Evolutionary conservation across 139 green algal species (phyloP).

Genomic region (Coelastrella sp.): DNA sequence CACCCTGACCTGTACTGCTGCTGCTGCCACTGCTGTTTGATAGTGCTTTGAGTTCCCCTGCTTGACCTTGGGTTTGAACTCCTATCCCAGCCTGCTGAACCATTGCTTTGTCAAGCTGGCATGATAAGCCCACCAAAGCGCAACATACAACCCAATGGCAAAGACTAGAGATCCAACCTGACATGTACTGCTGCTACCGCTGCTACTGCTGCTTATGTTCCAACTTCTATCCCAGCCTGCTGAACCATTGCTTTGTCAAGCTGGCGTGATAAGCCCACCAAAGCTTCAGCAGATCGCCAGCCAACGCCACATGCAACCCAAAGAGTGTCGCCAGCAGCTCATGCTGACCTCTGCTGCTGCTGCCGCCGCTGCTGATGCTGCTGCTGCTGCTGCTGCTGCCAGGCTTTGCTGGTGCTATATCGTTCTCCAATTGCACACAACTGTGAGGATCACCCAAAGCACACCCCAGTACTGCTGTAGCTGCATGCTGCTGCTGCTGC

Average conservation of each 20-base stretch:
- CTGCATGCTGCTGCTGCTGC: not conserved
- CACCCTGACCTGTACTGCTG: not conserved
- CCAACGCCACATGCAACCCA: constrained; percentile 19
- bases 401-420: not conserved
- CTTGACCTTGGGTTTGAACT: not conserved
- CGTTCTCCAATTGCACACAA: not conserved
- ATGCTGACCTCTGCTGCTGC: not conserved
- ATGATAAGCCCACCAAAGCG: constrained; percentile 35
- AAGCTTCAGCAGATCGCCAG: not conserved
- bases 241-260: not conserved
- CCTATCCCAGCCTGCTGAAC: not conserved
- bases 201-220: not conserved
- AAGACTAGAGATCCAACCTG: not conserved
- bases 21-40: not conserved
- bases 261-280: constrained; percentile 38
- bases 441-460: not conserved
- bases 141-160: constrained; percentile 10
- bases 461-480: not conserved
- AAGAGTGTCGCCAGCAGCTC: constrained; percentile 4
- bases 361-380: constrained; percentile 18
- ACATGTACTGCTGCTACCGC: not conserved
- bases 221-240: not conserved
- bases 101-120: not conserved
- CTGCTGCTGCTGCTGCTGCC: constrained; percentile 24
- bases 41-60: no score